Evolutionary conservation across 768 basidiomycete genomes (phyloP), one percentile per base, ranked within the genome.

Genomic region (Suillus cothurnatus): DNA sequence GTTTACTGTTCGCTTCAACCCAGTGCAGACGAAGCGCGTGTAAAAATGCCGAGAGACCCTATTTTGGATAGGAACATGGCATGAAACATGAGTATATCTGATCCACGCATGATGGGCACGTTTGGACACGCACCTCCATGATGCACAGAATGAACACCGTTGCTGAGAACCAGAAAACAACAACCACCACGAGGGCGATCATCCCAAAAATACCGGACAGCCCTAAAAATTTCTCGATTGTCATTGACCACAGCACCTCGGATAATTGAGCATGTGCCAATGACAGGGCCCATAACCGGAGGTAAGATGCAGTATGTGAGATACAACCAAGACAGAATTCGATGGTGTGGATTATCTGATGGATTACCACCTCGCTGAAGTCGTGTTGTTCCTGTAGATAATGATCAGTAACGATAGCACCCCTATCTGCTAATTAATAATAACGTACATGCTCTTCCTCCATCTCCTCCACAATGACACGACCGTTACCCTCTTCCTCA

Each of bases 311-410:
- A 1, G 97, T 99, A 77, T 98, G 97, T 68, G 97, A 99, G 72
- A 98, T 98, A 77, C 97, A 98, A 8, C 97, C 97, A 39, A 99
- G 88, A 75, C 97, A 99, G 80, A 99, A 99, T 80, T 99, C 97
- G 78, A 99, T 98, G 31, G 95, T 97, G 79, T 99, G 97, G 73
- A 99, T 99, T 67, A 97, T 83, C 77, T 99, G 97, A 79, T 99
- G 97, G 66, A 99, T 93, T 28, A 97, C 87, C 65, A 97, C 87
- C 77, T 99, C 97, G 73, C 95, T 83, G 77, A 98, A 94, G 73
- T 97, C 95, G 75, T 96, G 94, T 57, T 92, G 84, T 80, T 95
- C 88, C 86, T 90, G 73, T 68, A 50, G 62, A 63, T 56, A 67
- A 61, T 32, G 26, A 64, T 70, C 50, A 65, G 62, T 61, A 64